Base-by-base conservation (phyloP, 768 basidiomycete species). In the Calocera cornea region DNA sequence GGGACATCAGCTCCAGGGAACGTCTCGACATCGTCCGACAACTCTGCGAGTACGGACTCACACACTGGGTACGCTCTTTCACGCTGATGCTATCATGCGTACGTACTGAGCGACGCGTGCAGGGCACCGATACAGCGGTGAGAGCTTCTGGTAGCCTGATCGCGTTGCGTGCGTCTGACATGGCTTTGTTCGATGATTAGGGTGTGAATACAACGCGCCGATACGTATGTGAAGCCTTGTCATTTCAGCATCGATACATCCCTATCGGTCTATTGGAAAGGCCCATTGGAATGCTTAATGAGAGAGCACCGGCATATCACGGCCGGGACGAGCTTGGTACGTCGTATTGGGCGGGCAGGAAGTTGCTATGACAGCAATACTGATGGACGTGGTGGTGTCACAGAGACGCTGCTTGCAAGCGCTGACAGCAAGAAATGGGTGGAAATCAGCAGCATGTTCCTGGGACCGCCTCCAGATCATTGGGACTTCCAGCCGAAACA, bases 231-330 rank as follows among this genome's bases (percentile, higher is more conserved):
- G 97, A 98, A 78, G 87, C 92, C 0, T 81, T 99, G 1, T 95
- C 93, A 0, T 99, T 98, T 82, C 92, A 94, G 73, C 89, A 95
- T 76, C 91, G 97, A 50, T 99, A 99, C 74, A 80, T 97, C 60
- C 97, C 97, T 7, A 87, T 98, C 60, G 97, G 97, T 0, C 79
- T 99, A 7, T 83, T 98, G 22, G 95, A 99, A 75, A 78, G 74
- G 0, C 78, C 94, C 29, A 94, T 95, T 0, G 84, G 81, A 1
- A 81, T 83, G 68, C 86, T 99, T 71, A 98, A 98, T 74, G 95
- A 98, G 67, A 85, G 97, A 12, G 86, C 95, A 0, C 92, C 92
- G 0, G 84, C 89, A 0, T 98, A 90, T 79, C 81, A 82, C 14
- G 95, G 95, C 1, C 84, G 97, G 24, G 85, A 88, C 76, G 93